Percentiles rank a stretch among this genome's conserved stretches.
Conservation (phyloP, 768 basidiomycete species). For the Holtermannia corniformis region DNA sequence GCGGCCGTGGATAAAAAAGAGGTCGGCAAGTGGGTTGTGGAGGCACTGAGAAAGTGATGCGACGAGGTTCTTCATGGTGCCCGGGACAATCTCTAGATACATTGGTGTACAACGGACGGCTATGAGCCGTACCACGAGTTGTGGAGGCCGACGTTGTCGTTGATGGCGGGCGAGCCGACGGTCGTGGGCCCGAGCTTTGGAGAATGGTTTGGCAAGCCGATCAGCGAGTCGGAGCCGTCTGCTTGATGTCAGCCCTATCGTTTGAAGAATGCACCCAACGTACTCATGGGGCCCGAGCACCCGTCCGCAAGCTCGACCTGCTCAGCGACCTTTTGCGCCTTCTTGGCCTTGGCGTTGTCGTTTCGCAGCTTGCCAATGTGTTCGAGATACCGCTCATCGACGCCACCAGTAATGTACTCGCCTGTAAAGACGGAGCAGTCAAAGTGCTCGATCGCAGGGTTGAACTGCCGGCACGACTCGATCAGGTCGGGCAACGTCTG, state of each 20-base stretch:
- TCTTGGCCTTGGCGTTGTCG: constrained; percentile 66
- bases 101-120: not conserved
- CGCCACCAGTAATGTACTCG: constrained; percentile 88
- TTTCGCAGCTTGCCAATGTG: constrained; percentile 66
- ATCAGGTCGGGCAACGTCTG: constrained; percentile 85
- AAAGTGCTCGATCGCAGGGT: constrained; percentile 63
- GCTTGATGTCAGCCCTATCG: constrained; percentile 1
- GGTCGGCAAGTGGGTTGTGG: constrained; percentile 31
- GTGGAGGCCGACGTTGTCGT: constrained; percentile 40
- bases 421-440: constrained; percentile 99
- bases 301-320: constrained; percentile 22
- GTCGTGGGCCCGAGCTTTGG: constrained; percentile 29
- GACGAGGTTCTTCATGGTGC: not conserved
- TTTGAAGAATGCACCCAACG: constrained; percentile 8
- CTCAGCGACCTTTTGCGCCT: constrained; percentile 18
- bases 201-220: constrained; percentile 41
- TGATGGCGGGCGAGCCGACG: constrained; percentile 22
- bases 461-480: constrained; percentile 73
- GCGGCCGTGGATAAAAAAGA: constrained; percentile 35
- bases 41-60: constrained; percentile 27
- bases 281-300: constrained; percentile 42
- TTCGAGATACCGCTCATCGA: constrained; percentile 70
- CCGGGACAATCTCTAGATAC: not conserved
- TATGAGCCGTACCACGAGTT: constrained; percentile 34
- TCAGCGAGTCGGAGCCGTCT: constrained; percentile 41